Conservation (phyloP, 305 asterid genomes). For the Petunia hybrid region DNA sequence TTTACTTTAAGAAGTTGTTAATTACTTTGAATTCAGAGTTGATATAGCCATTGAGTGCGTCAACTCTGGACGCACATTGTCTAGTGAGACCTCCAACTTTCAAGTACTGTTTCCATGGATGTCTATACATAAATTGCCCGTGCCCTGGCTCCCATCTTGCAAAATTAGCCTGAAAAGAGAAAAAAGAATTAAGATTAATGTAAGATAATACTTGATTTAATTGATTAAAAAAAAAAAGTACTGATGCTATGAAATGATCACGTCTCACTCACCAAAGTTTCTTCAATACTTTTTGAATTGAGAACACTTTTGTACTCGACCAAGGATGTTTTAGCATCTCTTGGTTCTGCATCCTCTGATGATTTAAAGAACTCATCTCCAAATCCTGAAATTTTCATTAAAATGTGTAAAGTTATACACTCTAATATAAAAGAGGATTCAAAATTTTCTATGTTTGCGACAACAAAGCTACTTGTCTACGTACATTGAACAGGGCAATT, state of each 20-base stretch:
- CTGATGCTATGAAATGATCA: not conserved
- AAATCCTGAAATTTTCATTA: conserved; percentile 46
- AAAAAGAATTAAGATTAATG: not conserved
- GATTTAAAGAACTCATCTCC: conserved; percentile 52
- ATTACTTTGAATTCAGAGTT: conserved; percentile 55
- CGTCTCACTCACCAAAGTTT: conserved; percentile 55
- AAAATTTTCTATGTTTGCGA: not conserved
- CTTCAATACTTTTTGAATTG: conserved; percentile 64
- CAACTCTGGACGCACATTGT: conserved; percentile 67
- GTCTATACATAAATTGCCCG: conserved; percentile 68
- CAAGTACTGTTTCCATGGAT: conserved; percentile 85
- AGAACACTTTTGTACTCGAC: conserved; percentile 54
- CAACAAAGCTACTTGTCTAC: not conserved
- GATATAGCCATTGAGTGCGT: conserved; percentile 61
- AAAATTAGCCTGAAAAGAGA: conserved; percentile 63
- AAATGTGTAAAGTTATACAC: not conserved
- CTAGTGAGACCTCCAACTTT: conserved; percentile 62
- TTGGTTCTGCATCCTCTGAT: conserved; percentile 34
- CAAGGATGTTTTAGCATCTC: conserved; percentile 35
- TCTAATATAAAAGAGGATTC: not conserved
- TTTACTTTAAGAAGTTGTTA: not conserved
- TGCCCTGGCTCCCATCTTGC: conserved; percentile 93
- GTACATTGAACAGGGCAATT: not conserved
- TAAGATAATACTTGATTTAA: not conserved
- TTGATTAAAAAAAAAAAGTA: not conserved